Evolutionary conservation across 352 stramenopile species (phyloP).

Genomic region (Globisporangium rhizosaccharum): DNA sequence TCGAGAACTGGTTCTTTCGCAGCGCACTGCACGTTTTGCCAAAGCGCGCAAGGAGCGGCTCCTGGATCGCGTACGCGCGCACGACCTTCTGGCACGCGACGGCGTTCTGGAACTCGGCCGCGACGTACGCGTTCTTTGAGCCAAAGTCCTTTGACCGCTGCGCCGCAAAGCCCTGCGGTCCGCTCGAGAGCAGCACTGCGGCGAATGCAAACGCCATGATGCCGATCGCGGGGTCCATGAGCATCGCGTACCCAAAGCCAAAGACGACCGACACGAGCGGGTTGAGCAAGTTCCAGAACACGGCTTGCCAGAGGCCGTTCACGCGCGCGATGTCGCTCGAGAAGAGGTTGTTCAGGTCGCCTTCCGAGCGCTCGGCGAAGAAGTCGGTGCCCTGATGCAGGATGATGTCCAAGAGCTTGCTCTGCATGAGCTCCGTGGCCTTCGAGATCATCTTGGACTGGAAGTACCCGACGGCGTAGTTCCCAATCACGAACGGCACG

Average conservation of each 20-base stretch:
- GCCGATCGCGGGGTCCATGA: slow-evolving; percentile 77
- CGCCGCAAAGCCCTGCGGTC: slow-evolving; percentile 75
- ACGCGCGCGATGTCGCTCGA: slow-evolving; percentile 83
- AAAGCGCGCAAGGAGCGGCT: slow-evolving; percentile 70
- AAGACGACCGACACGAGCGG: slow-evolving; percentile 74
- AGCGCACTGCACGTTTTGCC: slow-evolving; percentile 53
- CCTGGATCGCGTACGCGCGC: slow-evolving; percentile 79
- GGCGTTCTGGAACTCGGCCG: slow-evolving; percentile 85
- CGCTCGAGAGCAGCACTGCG: slow-evolving; percentile 72
- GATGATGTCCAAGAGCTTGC: slow-evolving; percentile 70
- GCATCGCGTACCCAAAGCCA: slow-evolving; percentile 79
- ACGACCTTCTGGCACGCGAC: slow-evolving; percentile 85
- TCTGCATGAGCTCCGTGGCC: slow-evolving; percentile 75
- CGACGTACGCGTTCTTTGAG: slow-evolving; percentile 84
- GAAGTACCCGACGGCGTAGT: slow-evolving; percentile 86
- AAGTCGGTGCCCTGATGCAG: slow-evolving; percentile 75
- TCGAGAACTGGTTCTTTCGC: slow-evolving; percentile 83
- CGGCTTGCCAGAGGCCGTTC: slow-evolving; percentile 80
- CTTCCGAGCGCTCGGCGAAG: slow-evolving; percentile 80
- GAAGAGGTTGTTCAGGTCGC: slow-evolving; percentile 87
- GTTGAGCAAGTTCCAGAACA: slow-evolving; percentile 88
- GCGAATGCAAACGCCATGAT: slow-evolving; percentile 84
- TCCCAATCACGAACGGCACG: slow-evolving; percentile 80
- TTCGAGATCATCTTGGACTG: slow-evolving; percentile 90
- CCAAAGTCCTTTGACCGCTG: slow-evolving; percentile 84